Conservation (phyloP, 208 protist species). For the Acanthamoeba comandoni region DNA sequence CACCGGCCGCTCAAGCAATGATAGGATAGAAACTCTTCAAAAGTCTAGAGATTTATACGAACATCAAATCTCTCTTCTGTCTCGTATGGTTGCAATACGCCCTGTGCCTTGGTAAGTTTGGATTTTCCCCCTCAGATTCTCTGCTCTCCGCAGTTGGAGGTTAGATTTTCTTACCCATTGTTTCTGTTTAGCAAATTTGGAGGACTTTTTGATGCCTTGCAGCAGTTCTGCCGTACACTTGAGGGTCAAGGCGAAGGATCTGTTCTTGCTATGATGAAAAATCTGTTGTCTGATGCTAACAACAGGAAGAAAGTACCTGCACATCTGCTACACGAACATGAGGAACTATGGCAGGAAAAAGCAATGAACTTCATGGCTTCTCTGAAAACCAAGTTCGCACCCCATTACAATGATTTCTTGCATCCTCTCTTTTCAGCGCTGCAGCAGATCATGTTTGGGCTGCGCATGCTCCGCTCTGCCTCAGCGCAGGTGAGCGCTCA, state of each 20-base stretch:
- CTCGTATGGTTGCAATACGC: slow-evolving; percentile 52
- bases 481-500: neutral
- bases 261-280: slow-evolving; percentile 29
- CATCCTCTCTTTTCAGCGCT: slow-evolving; percentile 26
- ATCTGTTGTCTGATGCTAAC: neutral
- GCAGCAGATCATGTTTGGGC: slow-evolving; percentile 70
- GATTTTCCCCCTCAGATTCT: neutral
- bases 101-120: slow-evolving; percentile 2
- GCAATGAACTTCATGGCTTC: slow-evolving; percentile 65
- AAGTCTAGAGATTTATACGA: neutral
- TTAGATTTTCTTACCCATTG: neutral
- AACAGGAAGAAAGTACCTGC: neutral
- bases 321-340: slow-evolving; percentile 15
- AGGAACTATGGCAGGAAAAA: slow-evolving; percentile 74
- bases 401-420: slow-evolving; percentile 64
- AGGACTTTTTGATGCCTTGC: slow-evolving; percentile 38
- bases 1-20: slow-evolving; percentile 36
- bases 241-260: slow-evolving; percentile 41
- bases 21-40: slow-evolving; percentile 4
- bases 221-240: slow-evolving; percentile 61
- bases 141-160: neutral
- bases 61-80: neutral
- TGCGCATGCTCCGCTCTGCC: slow-evolving; percentile 53
- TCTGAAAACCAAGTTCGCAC: slow-evolving; percentile 33
- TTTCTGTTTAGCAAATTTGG: slow-evolving; percentile 19